Percentiles rank a stretch among this genome's conserved stretches.
Conservation (phyloP, 2,329 filamentous ascomycete species). For the Cercospora janseana region DNA sequence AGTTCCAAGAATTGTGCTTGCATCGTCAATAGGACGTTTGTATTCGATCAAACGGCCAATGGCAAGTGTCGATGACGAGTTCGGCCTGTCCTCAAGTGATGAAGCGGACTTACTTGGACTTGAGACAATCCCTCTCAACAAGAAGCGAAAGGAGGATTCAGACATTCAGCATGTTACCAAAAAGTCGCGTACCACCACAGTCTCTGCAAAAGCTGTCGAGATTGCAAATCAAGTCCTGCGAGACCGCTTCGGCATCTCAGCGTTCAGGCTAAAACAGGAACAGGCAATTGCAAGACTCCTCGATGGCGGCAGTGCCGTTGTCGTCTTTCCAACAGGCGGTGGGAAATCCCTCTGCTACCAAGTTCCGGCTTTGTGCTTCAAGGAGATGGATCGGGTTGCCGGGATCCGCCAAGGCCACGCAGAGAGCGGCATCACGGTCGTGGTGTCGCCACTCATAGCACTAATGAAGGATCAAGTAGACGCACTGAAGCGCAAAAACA, state of each 20-base stretch:
- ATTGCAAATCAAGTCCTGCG: slow-evolving; percentile 40
- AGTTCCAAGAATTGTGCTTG: no score
- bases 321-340: slow-evolving; percentile 44
- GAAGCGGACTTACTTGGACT: slow-evolving; percentile 27
- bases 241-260: slow-evolving; percentile 43
- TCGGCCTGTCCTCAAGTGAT: slow-evolving; percentile 29
- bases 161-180: slow-evolving; percentile 8
- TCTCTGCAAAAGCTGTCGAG: slow-evolving; percentile 12
- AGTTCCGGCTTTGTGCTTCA: slow-evolving; percentile 46
- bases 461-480: slow-evolving; percentile 64
- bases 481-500: slow-evolving; percentile 49
- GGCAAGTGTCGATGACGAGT: slow-evolving; percentile 28
- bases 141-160: slow-evolving; percentile 22
- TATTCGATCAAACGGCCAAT: no score
- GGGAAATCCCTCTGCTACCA: slow-evolving; percentile 47
- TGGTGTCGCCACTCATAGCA: slow-evolving; percentile 57
- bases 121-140: slow-evolving; percentile 8
- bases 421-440: slow-evolving; percentile 53
- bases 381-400: slow-evolving; percentile 40
- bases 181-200: slow-evolving; percentile 10
- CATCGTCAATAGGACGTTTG: no score
- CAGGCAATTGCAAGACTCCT: slow-evolving; percentile 46
- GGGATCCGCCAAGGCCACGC: slow-evolving; percentile 32
- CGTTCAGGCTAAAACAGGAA: slow-evolving; percentile 50
- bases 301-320: slow-evolving; percentile 44